Evolutionary conservation across 1,284 basidiomycete species (phyloP).

Genomic region (Moesziomyces antarcticus): DNA sequence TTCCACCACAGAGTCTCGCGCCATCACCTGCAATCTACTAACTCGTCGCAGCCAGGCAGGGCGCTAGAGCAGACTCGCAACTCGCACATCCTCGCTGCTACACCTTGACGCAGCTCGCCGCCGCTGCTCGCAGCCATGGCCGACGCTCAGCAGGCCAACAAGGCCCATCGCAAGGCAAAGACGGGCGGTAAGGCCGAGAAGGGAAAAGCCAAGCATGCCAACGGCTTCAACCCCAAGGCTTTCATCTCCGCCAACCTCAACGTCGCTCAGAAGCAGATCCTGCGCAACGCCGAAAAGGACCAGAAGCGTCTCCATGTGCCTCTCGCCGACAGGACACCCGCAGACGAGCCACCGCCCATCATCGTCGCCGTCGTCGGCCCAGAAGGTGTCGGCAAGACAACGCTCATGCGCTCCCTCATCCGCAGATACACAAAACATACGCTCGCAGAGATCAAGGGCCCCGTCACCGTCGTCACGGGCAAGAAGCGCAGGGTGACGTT

Average conservation of each 20-base stretch:
- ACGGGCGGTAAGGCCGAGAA: conserved; percentile 62
- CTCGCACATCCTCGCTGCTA: no score
- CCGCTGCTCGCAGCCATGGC: conserved; percentile 29
- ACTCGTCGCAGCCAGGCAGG: no score
- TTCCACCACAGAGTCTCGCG: no score
- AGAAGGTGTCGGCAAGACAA: conserved; percentile 94
- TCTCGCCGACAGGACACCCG: conserved; percentile 85
- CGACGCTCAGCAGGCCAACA: conserved; percentile 60
- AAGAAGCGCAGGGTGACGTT: conserved; percentile 94
- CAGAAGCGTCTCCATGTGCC: conserved; percentile 96
- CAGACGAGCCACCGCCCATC: conserved; percentile 90
- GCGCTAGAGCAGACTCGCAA: no score
- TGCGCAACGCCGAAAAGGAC: conserved; percentile 90
- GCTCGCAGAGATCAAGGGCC: conserved; percentile 87
- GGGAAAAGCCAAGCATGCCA: conserved; percentile 56
- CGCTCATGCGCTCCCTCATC: conserved; percentile 90
- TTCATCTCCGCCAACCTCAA: conserved; percentile 77
- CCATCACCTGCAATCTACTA: no score
- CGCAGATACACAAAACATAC: conserved; percentile 95
- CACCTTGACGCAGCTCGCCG: no score
- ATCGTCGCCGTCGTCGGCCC: conserved; percentile 97
- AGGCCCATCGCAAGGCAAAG: conserved; percentile 59
- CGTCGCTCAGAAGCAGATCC: conserved; percentile 79
- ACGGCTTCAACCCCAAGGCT: conserved; percentile 89
- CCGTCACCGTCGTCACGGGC: conserved; percentile 90